phyloP scores from a whole-genome alignment of 2,329 filamentous ascomycete species.

The Diplocarpon mali region DNA sequence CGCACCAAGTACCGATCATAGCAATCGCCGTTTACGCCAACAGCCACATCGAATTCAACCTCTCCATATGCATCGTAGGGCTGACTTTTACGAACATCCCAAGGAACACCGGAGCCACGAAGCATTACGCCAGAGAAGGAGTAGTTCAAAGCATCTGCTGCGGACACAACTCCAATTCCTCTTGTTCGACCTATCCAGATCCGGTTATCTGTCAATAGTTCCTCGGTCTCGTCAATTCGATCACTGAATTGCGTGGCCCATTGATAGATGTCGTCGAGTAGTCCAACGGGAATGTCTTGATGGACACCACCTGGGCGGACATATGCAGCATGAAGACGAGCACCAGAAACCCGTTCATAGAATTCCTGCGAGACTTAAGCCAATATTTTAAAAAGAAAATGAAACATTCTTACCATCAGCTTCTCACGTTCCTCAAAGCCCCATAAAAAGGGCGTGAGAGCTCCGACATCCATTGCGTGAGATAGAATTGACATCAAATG shows the following conservation, averaged over 20 bases:
- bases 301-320: slow-evolving; percentile 93
- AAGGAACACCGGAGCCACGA: slow-evolving; percentile 88
- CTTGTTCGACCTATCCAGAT: slow-evolving; percentile 96
- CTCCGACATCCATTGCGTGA: slow-evolving; percentile 98
- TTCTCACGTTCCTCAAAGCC: slow-evolving; percentile 99
- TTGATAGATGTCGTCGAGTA: slow-evolving; percentile 98
- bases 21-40: slow-evolving; percentile 94
- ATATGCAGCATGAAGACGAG: slow-evolving; percentile 93
- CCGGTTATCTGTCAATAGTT: slow-evolving; percentile 97
- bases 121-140: slow-evolving; percentile 97
- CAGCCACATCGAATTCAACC: slow-evolving; percentile 96
- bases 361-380: slow-evolving; percentile 61
- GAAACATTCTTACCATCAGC: slow-evolving; percentile 63
- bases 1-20: slow-evolving; percentile 98
- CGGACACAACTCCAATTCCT: slow-evolving; percentile 82
- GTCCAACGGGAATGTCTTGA: slow-evolving; percentile 85
- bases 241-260: slow-evolving; percentile 99
- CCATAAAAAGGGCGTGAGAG: slow-evolving; percentile 96
- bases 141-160: slow-evolving; percentile 91
- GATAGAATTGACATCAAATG: slow-evolving; percentile 96
- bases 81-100: slow-evolving; percentile 92
- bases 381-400: slow-evolving; percentile 9
- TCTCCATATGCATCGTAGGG: slow-evolving; percentile 97
- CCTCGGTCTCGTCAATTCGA: slow-evolving; percentile 96
- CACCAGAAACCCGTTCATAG: slow-evolving; percentile 97